A percentile compares a stretch with the other conserved stretches of the same genome.
Evolutionary conservation across 2,329 filamentous ascomycete species (phyloP).

Genomic region (Fusarium sp.): DNA sequence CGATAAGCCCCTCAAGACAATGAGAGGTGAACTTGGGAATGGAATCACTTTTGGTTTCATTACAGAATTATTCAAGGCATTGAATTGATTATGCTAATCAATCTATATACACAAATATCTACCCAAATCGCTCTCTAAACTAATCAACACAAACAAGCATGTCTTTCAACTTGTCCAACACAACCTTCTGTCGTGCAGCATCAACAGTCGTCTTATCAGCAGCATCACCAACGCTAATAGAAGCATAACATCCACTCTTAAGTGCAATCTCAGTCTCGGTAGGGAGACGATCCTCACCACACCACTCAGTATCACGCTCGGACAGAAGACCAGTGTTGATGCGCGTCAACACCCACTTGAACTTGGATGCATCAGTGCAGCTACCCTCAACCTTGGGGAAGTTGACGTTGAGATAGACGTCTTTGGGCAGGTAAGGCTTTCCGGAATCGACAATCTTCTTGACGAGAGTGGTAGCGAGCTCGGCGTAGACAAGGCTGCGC

Average conservation of each 20-base stretch:
- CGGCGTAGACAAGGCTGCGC: constrained; percentile 71
- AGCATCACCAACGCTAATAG: constrained; percentile 72
- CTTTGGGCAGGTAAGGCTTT: constrained; percentile 71
- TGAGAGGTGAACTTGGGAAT: neutral
- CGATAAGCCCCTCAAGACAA: constrained; percentile 36
- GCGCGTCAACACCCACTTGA: constrained; percentile 73
- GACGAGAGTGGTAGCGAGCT: constrained; percentile 70
- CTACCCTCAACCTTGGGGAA: constrained; percentile 65
- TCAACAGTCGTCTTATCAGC: constrained; percentile 68
- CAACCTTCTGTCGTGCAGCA: constrained; percentile 48
- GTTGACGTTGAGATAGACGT: constrained; percentile 77
- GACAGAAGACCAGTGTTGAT: constrained; percentile 69
- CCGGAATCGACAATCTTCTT: constrained; percentile 66
- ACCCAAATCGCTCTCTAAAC: neutral
- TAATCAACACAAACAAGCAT: constrained; percentile 48
- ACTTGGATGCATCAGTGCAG: constrained; percentile 66
- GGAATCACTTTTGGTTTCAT: neutral
- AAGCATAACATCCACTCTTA: constrained; percentile 68
- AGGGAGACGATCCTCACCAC: constrained; percentile 67
- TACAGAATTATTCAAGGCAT: neutral
- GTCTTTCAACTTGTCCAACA: constrained; percentile 50
- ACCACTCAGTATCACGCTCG: constrained; percentile 67
- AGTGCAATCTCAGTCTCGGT: constrained; percentile 67
- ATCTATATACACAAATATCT: neutral
- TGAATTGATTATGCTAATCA: neutral